phyloP scores from a whole-genome alignment of 257 asterid genomes.

The Fraxinus cuspidata region DNA sequence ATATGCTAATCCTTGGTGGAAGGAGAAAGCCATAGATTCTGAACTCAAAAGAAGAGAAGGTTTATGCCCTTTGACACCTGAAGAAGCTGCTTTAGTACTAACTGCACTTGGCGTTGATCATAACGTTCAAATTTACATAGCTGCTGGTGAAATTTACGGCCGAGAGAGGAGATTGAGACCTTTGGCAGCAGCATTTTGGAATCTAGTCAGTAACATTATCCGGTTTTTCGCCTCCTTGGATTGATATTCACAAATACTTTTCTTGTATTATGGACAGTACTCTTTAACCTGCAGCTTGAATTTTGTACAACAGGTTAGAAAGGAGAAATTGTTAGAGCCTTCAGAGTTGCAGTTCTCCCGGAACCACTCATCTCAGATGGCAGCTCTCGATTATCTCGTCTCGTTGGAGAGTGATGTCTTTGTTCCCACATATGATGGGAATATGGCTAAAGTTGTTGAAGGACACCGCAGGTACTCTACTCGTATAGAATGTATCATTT shows the following conservation, averaged over 20 bases:
- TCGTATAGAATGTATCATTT: not conserved
- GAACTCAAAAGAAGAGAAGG: conserved; percentile 39
- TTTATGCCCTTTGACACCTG: conserved; percentile 44
- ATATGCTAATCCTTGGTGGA: conserved; percentile 43
- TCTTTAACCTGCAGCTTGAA: not conserved
- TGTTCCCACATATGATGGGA: conserved; percentile 47
- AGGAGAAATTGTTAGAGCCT: conserved; percentile 38
- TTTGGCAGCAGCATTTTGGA: conserved; percentile 32
- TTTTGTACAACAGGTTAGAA: conserved; percentile 31
- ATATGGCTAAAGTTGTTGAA: conserved; percentile 49
- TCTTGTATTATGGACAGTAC: no score
- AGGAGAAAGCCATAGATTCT: conserved; percentile 39
- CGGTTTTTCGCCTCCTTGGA: not conserved
- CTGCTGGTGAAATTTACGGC: conserved; percentile 44
- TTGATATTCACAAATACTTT: not conserved
- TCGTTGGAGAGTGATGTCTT: conserved; percentile 41
- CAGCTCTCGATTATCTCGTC: conserved; percentile 45
- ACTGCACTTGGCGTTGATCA: conserved; percentile 33
- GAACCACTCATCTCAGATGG: conserved; percentile 45
- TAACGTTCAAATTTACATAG: conserved; percentile 36
- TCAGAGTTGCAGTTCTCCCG: conserved; percentile 32
- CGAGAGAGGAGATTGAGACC: conserved; percentile 31
- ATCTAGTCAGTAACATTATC: conserved; percentile 22
- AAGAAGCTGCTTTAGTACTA: conserved; percentile 43
- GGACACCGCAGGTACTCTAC: conserved; percentile 44